phyloP scores from a whole-genome alignment of 176 grass and related monocot species.

The Aegilops longissima region DNA sequence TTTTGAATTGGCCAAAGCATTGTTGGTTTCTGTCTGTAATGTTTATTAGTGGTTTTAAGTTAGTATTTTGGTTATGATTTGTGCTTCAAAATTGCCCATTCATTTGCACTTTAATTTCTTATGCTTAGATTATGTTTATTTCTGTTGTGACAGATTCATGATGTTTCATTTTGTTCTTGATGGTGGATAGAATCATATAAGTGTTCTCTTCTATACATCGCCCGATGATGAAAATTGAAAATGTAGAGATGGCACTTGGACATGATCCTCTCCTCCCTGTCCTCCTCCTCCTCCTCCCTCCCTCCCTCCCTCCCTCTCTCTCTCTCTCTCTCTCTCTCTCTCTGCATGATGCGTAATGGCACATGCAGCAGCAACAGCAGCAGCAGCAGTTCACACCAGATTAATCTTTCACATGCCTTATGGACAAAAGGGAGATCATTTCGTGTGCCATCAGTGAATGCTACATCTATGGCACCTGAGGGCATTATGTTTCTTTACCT shows the following conservation, averaged over 20 bases:
- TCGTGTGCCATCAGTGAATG: constrained; percentile 20
- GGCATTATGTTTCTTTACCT: neutral
- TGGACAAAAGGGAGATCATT: neutral
- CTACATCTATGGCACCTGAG: constrained; percentile 3
- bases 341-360: neutral
- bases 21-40: neutral
- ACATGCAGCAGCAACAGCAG: neutral
- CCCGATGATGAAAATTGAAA: constrained; percentile 34
- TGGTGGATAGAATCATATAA: neutral
- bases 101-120: too few relatives aligned
- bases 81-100: neutral
- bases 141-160: neutral
- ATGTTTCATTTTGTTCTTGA: neutral
- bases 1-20: neutral
- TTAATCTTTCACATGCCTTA: neutral
- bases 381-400: neutral
- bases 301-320: neutral
- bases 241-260: constrained; percentile 19
- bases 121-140: neutral
- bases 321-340: neutral
- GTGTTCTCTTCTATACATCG: neutral
- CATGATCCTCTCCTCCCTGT: neutral
- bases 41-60: neutral
- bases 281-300: neutral
- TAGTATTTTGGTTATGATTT: neutral